Evolutionary conservation across 441 rosid species (phyloP).

Genomic region (Populus hybrid): DNA sequence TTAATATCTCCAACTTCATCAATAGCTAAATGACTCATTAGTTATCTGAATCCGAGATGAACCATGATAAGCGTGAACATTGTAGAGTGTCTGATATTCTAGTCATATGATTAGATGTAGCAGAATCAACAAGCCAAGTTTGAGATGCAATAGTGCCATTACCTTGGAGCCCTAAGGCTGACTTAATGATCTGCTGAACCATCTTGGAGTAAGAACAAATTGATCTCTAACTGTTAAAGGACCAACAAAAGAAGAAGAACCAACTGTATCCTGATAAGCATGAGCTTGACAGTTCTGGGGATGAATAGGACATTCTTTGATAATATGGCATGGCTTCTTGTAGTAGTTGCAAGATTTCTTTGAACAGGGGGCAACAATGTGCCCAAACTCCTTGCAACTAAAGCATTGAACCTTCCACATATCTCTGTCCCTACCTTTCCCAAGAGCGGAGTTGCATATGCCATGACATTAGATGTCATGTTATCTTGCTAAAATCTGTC

Average conservation of each 20-base stretch:
- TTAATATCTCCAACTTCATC: neutral
- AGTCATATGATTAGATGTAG: neutral
- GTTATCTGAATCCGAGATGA: no score
- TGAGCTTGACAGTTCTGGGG: neutral
- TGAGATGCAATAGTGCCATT: neutral
- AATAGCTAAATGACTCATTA: neutral
- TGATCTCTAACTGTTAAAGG: neutral
- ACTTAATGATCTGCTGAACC: neutral
- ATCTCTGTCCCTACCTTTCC: neutral
- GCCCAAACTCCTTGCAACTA: neutral
- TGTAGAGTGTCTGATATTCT: neutral
- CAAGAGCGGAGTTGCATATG: neutral
- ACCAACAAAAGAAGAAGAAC: neutral
- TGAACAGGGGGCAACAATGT: neutral
- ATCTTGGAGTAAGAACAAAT: neutral
- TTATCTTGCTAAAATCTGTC: neutral
- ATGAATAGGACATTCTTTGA: neutral
- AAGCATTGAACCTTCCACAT: neutral
- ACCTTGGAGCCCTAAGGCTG: neutral
- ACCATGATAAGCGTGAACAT: neutral
- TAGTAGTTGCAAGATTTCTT: slow-evolving; percentile 3
- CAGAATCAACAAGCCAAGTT: neutral
- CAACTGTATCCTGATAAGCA: neutral
- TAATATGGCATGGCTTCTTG: neutral
- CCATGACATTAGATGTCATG: neutral